Evolutionary conservation across 75 land plant species (phyloP).

Genomic region (Sequoia sempervirens): DNA sequence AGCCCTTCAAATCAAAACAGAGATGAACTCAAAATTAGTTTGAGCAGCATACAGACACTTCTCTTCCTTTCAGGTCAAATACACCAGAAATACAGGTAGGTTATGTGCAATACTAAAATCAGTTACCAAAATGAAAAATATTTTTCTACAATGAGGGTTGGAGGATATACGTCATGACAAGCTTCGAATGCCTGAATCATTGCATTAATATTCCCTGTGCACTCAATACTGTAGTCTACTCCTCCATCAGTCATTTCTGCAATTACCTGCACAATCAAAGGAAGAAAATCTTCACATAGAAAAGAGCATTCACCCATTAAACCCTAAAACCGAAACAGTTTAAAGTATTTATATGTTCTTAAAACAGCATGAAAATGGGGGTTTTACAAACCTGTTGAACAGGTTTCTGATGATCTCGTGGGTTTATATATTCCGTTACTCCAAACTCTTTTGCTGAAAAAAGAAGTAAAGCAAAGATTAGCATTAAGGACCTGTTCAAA

Average conservation of each 20-base stretch:
- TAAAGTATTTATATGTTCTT: too few species aligned
- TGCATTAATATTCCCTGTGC: slow-evolving; percentile 46
- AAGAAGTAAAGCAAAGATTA: neutral
- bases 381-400: slow-evolving; percentile 32
- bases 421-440: slow-evolving; percentile 50
- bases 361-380: neutral
- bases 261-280: slow-evolving; percentile 23
- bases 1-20: slow-evolving; percentile 16
- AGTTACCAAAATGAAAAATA: too few species aligned
- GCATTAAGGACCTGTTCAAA: neutral
- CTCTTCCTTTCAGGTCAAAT: neutral
- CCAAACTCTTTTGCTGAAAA: slow-evolving; percentile 44
- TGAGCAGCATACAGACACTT: neutral
- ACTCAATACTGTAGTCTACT: slow-evolving; percentile 49
- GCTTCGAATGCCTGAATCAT: slow-evolving; percentile 41
- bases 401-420: slow-evolving; percentile 41
- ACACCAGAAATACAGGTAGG: neutral
- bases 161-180: slow-evolving; percentile 36
- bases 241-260: slow-evolving; percentile 46
- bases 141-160: too few species aligned
- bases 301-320: neutral
- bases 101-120: neutral
- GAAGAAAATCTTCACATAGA: neutral
- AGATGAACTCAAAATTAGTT: neutral
- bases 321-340: neutral